Percentiles rank a stretch among this genome's conserved stretches.
Conservation (phyloP, 805 yeast species). For the Candida orba region DNA sequence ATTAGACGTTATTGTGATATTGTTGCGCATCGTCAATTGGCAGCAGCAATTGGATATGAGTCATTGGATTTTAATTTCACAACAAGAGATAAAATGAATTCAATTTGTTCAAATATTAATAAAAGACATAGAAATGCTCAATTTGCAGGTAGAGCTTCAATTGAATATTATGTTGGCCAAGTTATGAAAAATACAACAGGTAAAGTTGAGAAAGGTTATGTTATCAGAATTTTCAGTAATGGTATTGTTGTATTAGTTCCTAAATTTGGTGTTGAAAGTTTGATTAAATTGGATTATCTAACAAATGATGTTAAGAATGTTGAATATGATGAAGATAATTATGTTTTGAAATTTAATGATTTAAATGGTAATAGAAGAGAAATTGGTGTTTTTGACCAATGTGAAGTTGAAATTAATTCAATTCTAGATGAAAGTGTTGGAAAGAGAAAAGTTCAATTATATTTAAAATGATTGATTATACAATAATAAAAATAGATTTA, state of each 20-base stretch:
- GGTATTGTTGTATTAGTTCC: constrained; percentile 95
- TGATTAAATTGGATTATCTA: constrained; percentile 73
- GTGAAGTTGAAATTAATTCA: constrained; percentile 75
- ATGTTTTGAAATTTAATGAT: constrained; percentile 53
- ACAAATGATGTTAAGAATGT: constrained; percentile 57
- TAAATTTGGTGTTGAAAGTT: constrained; percentile 90
- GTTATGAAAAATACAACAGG: constrained; percentile 62
- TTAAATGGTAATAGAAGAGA: constrained; percentile 38
- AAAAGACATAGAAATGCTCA: constrained; percentile 96
- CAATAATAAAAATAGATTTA: neutral
- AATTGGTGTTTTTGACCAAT: constrained; percentile 75
- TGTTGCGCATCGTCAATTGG: constrained; percentile 94
- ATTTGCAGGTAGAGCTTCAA: constrained; percentile 97
- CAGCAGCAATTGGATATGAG: constrained; percentile 97
- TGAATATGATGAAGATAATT: constrained; percentile 70
- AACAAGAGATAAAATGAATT: constrained; percentile 85
- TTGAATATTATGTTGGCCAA: constrained; percentile 97
- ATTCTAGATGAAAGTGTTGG: constrained; percentile 83
- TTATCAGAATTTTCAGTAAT: constrained; percentile 86
- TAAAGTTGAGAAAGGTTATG: constrained; percentile 79
- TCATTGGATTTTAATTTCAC: constrained; percentile 72
- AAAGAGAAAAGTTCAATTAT: constrained; percentile 82
- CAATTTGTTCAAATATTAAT: constrained; percentile 83
- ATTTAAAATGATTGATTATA: constrained; percentile 34
- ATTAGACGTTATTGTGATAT: constrained; percentile 97